Base-by-base conservation (phyloP, 2,329 filamentous ascomycete genomes). In the Alternaria hordeiaustralica region DNA sequence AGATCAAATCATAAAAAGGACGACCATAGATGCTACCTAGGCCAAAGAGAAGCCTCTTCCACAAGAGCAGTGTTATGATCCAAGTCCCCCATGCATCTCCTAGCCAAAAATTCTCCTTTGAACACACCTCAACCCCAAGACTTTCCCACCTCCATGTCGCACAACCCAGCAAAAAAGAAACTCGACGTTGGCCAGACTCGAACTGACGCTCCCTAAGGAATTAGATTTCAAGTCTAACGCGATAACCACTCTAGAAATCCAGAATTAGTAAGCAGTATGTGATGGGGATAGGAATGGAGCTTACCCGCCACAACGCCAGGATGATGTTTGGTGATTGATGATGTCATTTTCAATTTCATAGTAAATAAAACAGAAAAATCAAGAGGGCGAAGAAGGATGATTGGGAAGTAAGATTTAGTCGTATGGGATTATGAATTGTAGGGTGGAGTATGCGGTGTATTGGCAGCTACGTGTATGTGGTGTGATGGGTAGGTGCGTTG, bases 181-280 rank as follows among this genome's bases (percentile, higher is more conserved):
- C 56, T 28, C 75, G 75, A 76, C 74, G 70, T 75, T 67, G 70
- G 70, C 73, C 71, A 71, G 76, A 75, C 66, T 78, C 72, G 76
- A 77, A 78, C 74, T 71, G 71, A 70, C 74, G 75, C 68, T 76
- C 76, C 76, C 74, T 47, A 77, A 56, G 76, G 75, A 76, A 78
- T 71, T 75, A 78, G 76, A 77, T 77, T 77, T 76, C 76, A 77
- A 77, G 75, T 77, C 76, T 78, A 75, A 71, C 76, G 75, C 75
- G 71, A 71, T 78, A 76, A 78, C 75, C 75, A 75, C 74, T 77
- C 75, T 41, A 5, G n/a, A 5, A 36, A n/a, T 0, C 9, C n/a
- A 18, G n/a, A 41, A 41, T 41, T 18, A 41, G 36, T 18, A 41
- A 41, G 36, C 8, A 11, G 1, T 18, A 41, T 41, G 36, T 41